phyloP scores from a whole-genome alignment of 1,284 basidiomycete genomes.

The Trichosporon sp. region DNA sequence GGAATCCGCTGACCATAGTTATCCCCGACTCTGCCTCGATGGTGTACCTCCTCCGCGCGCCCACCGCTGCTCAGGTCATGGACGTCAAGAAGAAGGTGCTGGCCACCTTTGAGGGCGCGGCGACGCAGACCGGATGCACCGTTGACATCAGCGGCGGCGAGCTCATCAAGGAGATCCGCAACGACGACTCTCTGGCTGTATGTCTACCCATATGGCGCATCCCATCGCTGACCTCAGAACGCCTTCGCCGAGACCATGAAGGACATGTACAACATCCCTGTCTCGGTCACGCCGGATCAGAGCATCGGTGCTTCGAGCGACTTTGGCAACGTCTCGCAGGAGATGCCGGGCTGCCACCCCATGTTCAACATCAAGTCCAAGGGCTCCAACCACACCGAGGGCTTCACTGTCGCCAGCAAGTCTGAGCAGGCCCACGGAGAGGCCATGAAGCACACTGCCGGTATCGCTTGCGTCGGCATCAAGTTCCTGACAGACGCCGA shows the following conservation, averaged over 20 bases:
- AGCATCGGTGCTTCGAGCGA: conserved; percentile 8
- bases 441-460: conserved; percentile 33
- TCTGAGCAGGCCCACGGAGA: conserved; percentile 24
- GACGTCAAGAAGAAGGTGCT: conserved; percentile 55
- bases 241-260: background rate
- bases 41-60: conserved; percentile 31
- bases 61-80: conserved; percentile 55
- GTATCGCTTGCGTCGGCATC: conserved; percentile 33
- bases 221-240: background rate
- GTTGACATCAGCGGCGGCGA: conserved; percentile 29
- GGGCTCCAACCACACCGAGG: conserved; percentile 20
- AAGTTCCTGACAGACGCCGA: conserved; percentile 33
- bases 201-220: background rate
- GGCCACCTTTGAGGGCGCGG: conserved; percentile 58
- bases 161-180: conserved; percentile 10
- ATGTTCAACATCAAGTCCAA: conserved; percentile 15
- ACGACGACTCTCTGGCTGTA: conserved; percentile 9
- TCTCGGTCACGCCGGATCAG: conserved; percentile 60
- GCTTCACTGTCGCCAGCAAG: conserved; percentile 17
- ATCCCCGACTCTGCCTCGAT: conserved; percentile 36
- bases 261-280: conserved; percentile 21
- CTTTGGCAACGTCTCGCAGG: conserved; percentile 11
- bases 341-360: conserved; percentile 42
- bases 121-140: conserved; percentile 34
- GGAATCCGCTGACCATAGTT: conserved; percentile 51